Evolutionary conservation across 2,329 filamentous ascomycete species (phyloP).

Genomic region (Botrytis hyacinthi): DNA sequence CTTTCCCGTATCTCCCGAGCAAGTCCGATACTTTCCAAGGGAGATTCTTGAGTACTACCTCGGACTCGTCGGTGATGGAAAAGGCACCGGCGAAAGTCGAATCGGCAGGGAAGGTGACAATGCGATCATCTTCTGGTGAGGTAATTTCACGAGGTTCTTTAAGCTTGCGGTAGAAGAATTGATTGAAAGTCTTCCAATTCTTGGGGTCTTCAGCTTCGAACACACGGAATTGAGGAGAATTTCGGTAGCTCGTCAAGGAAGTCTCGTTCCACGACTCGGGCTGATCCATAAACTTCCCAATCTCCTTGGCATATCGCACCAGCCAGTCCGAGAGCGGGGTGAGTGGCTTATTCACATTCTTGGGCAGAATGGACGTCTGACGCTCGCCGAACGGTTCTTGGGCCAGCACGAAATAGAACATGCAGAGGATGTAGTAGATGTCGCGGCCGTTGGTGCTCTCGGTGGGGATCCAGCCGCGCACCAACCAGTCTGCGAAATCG

Average conservation of each 20-base stretch:
- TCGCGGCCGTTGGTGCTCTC: conserved; percentile 41
- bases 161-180: conserved; percentile 43
- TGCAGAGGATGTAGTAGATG: conserved; percentile 41
- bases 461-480: conserved; percentile 39
- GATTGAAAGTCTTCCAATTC: conserved; percentile 43
- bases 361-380: conserved; percentile 38
- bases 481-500: conserved; percentile 17
- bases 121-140: conserved; percentile 41
- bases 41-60: conserved; percentile 41
- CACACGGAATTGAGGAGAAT: conserved; percentile 38
- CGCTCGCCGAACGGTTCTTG: conserved; percentile 37
- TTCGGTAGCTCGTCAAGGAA: conserved; percentile 39
- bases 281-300: conserved; percentile 41
- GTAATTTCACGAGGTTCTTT: conserved; percentile 41
- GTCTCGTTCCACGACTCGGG: conserved; percentile 38
- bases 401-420: conserved; percentile 45
- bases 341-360: conserved; percentile 35
- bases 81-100: conserved; percentile 38
- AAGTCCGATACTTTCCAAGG: conserved; percentile 42
- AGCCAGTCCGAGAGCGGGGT: conserved; percentile 43
- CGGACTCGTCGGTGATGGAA: conserved; percentile 31
- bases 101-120: conserved; percentile 44
- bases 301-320: conserved; percentile 40
- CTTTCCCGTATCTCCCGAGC: conserved; percentile 27
- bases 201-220: conserved; percentile 39